Base-by-base conservation (phyloP, 2,329 filamentous ascomycete species). In the Hortaea werneckii region DNA sequence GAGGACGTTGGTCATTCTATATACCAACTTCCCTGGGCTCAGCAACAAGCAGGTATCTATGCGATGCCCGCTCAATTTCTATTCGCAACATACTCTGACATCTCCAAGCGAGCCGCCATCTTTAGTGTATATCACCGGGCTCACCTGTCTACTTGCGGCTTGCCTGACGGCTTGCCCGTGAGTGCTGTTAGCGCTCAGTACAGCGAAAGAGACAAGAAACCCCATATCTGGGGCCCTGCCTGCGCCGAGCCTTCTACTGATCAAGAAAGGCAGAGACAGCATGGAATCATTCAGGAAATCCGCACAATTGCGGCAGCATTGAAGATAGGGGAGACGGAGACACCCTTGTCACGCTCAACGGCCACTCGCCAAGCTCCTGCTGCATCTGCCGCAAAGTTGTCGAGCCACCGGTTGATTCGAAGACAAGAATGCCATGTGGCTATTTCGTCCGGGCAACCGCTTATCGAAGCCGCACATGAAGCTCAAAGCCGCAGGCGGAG, bases 101-200 rank as follows among this genome's bases (percentile, higher is more conserved):
- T 29, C n/a, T 12, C 4, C n/a, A 9, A 35, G 32, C 44, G 44
- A 7, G 13, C 13, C 12, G 6, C 12, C 1, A 29, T 46, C 1
- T 46, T 46, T 35, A 42, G 38, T 27, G 12, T n/a, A n/a, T 30
- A n/a, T 39, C 41, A 41, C 38, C 26, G 35, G n/a, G 4, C 35
- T 3, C 38, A 49, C n/a, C 35, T 49, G 2, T 12, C 27, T 8
- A 12, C 27, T 5, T 35, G 40, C 11, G 42, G 43, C 10, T 29
- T 46, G 5, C 43, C 47, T 9, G 29, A 42, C 26, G 42, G 47
- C n/a, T 30, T 45, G 20, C 32, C 11, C 5, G 40, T 27, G 5
- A 30, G 10, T n/a, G 28, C 35, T 6, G 8, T 49, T 3, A 2
- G 29, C 8, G 37, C 37, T 11, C 47, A 50, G 30, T 50, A 47